Conservation (phyloP, 2,329 filamentous ascomycete genomes). For the Shiraia bambusicola region DNA sequence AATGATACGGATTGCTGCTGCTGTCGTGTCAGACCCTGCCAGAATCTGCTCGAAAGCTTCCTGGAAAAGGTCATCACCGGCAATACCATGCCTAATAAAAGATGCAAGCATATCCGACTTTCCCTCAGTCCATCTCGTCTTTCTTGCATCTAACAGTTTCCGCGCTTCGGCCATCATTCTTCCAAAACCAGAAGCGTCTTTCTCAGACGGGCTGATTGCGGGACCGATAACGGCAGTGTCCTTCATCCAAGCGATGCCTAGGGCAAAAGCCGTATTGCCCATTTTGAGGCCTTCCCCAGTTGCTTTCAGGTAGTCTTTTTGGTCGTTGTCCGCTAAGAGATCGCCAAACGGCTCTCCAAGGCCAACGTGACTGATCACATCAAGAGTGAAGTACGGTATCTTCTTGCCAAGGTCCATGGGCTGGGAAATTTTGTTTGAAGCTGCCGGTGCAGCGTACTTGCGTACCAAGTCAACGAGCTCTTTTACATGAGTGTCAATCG, state of each 20-base stretch:
- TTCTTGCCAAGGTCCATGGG: constrained; percentile 53
- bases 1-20: constrained; percentile 56
- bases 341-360: constrained; percentile 57
- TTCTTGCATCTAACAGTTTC: constrained; percentile 45
- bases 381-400: constrained; percentile 56
- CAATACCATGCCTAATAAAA: constrained; percentile 52
- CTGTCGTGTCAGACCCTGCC: constrained; percentile 61
- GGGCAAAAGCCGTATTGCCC: constrained; percentile 28
- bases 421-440: constrained; percentile 28
- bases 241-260: constrained; percentile 31
- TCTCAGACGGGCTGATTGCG: constrained; percentile 41
- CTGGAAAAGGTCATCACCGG: constrained; percentile 44
- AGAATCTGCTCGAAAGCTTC: constrained; percentile 51
- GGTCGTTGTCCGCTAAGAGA: constrained; percentile 52
- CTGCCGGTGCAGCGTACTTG: constrained; percentile 44
- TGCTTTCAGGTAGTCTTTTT: constrained; percentile 50
- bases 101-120: constrained; percentile 57
- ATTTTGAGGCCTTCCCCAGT: constrained; percentile 42
- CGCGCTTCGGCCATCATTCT: constrained; percentile 38
- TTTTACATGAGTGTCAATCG: constrained; percentile 52
- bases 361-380: constrained; percentile 57
- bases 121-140: constrained; percentile 45
- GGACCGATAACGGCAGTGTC: constrained; percentile 27
- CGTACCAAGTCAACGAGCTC: constrained; percentile 54
- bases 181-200: constrained; percentile 31